These are phyloP conservation scores for Thielaviopsis punctulata DNA, from an alignment of 2,329 filamentous ascomycete genomes.

Conservation along the genomic window DNA sequence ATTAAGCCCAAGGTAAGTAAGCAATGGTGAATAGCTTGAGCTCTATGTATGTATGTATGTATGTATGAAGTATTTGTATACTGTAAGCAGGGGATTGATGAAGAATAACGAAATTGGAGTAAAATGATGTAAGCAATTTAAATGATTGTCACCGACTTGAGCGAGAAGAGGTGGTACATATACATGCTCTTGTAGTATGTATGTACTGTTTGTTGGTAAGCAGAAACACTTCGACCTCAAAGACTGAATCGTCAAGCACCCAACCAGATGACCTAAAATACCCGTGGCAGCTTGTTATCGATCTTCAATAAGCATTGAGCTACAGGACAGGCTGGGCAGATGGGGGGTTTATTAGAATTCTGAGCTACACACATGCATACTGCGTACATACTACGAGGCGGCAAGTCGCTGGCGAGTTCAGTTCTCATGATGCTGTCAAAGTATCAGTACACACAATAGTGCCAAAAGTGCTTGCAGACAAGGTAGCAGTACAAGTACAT, in stretches of 20 bases:
- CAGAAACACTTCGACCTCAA: too few species aligned
- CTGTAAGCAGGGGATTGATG: neutral
- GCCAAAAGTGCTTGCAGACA: neutral
- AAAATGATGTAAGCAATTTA: too few species aligned
- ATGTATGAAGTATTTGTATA: too few species aligned
- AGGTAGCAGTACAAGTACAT: neutral
- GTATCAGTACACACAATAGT: neutral
- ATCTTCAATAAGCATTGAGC: too few species aligned
- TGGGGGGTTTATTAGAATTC: neutral
- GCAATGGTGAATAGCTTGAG: neutral
- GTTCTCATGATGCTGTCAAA: neutral
- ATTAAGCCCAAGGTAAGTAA: neutral
- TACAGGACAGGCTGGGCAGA: neutral
- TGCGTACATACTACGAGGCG: neutral
- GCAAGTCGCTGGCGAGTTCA: neutral
- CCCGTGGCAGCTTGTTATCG: too few species aligned
- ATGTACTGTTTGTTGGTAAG: too few species aligned
- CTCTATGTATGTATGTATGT: too few species aligned
- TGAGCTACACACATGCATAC: neutral
- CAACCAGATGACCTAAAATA: neutral
- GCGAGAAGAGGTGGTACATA: neutral
- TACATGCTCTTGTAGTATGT: too few species aligned
- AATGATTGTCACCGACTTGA: too few species aligned
- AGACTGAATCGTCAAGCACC: neutral
- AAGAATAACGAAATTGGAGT: neutral